Base-by-base conservation (phyloP, 164 flowering plant species). In the Dillenia suffruticosa region DNA sequence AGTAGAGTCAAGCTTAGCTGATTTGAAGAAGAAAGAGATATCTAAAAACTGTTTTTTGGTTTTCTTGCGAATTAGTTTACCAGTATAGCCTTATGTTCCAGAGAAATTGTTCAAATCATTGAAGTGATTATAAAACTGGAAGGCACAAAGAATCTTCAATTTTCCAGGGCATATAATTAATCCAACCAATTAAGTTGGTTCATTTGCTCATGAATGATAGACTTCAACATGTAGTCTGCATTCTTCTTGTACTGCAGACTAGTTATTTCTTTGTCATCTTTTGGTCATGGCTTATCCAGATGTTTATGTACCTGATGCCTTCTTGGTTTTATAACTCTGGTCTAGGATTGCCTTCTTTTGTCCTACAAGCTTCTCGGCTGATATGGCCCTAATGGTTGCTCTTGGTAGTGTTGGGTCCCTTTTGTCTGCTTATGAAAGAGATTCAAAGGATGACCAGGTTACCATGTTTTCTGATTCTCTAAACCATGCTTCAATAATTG, bases 321-420 rank as follows among this genome's bases (percentile, higher is more conserved):
- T 58, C 45, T 69, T 70, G 46, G 67, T 67, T 68, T 57, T 26
- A 26, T 52, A 74, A 65, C 62, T 59, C 63, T 80, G 62, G 54
- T 68, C 62, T 81, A 93, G 97, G 98, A 93, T 72, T 90, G 94
- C 81, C 94, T 93, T 75, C 93, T 93, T 70, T 90, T n/a, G 97
- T 77, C 98, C 98, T 15, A 87, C 98, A 64, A 96, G 98, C 61
- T 90, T 90, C 78, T 77, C 96, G 46, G 97, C 97, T 70, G 90
- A 93, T 73, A 83, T 89, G 97, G 94, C 97, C 44, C 44, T 83
- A 55, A 88, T 93, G 94, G 89, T 85, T 47, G 79, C 90, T 6
- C 17, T 93, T 24, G 98, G 97, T 75, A 83, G 75, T 66, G 53
- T 93, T 57, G 79, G 80, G 58, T 79, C 90, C 51, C 89, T 92